Evolutionary conservation across 306 rosid species (phyloP).

Genomic region (Glycine soja): DNA sequence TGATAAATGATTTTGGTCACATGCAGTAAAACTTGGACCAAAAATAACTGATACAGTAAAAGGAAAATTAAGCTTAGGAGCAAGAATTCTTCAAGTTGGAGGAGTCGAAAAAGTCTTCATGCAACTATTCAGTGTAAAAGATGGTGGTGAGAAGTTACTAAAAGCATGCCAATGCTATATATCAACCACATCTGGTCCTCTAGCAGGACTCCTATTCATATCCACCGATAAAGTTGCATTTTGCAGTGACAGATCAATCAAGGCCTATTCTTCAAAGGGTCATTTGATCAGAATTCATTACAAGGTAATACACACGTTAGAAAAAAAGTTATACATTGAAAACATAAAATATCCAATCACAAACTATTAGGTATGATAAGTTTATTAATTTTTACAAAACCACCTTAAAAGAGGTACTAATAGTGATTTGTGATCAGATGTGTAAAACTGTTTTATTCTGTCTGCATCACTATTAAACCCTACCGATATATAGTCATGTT

Average conservation of each 20-base stretch:
- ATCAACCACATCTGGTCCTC: slow-evolving; percentile 64
- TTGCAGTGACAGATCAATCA: slow-evolving; percentile 60
- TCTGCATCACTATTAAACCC: too few species aligned
- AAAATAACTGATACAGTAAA: slow-evolving; percentile 26
- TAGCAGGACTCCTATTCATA: slow-evolving; percentile 56
- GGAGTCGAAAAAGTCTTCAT: slow-evolving; percentile 46
- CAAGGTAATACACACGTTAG: background rate
- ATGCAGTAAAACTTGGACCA: slow-evolving; percentile 32
- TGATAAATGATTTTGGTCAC: background rate
- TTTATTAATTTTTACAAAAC: too few species aligned
- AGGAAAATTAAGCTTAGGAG: slow-evolving; percentile 35
- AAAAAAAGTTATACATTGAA: too few species aligned
- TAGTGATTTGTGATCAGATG: too few species aligned
- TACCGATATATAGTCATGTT: background rate
- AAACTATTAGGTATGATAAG: too few species aligned
- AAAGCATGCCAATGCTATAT: slow-evolving; percentile 60
- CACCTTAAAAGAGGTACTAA: too few species aligned
- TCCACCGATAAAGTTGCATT: slow-evolving; percentile 48
- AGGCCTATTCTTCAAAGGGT: slow-evolving; percentile 14
- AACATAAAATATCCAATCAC: too few species aligned
- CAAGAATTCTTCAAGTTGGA: slow-evolving; percentile 38
- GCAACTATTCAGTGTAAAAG: slow-evolving; percentile 46
- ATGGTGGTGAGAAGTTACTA: slow-evolving; percentile 54
- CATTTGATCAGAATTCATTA: slow-evolving; percentile 34
- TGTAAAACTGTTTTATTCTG: too few species aligned